Base-by-base conservation (phyloP, 1,139 yeast genomes). In the Saccharomyces hybrid region DNA sequence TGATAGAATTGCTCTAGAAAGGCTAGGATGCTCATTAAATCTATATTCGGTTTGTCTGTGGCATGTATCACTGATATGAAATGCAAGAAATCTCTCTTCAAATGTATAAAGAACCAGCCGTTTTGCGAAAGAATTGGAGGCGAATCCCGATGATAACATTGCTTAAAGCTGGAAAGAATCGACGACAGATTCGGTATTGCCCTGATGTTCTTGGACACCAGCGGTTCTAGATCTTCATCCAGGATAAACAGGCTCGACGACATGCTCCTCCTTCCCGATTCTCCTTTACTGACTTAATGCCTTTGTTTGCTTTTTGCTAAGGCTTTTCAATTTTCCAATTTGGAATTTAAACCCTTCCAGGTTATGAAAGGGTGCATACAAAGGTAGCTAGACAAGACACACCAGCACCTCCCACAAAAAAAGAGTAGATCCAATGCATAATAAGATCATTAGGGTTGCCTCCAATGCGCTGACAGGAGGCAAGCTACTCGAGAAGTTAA, bases 1-100 rank as follows among this genome's bases (percentile, higher is more conserved):
- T 77, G 79, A 52, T 82, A 76, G 50, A 85, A 73, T 58, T 81
- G 81, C 51, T 81, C 77, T 55, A 86, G 70, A 64, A 84, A 86
- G n/a, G 82, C 74, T 51, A 83, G 66, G 19, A 81, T 70, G 21
- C 81, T 74, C 84, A 85, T 79, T 14, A 77, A 75, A 69, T 83
- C 81, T 50, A 78, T 78, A 61, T 80, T 78, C 55, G 75, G 77
- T 49, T 78, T 64, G 77, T 78, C 53, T 4, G 59, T 53, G 8
- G 50, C 14, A 44, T 49, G 65, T 31, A 51, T 55, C 4, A 61
- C 60, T 4, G 83, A 79, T 58, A 86, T 75, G 8, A 84, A 69
- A 52, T 79, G 75, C 48, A 83, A 64, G 55, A 83, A 81, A 61
- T 82, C 83, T 64, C 83, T 82, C 61, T 71, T 75, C 51, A 84